Evolutionary conservation across 345 rosid species (phyloP).

Genomic region (Arabis alpina): DNA sequence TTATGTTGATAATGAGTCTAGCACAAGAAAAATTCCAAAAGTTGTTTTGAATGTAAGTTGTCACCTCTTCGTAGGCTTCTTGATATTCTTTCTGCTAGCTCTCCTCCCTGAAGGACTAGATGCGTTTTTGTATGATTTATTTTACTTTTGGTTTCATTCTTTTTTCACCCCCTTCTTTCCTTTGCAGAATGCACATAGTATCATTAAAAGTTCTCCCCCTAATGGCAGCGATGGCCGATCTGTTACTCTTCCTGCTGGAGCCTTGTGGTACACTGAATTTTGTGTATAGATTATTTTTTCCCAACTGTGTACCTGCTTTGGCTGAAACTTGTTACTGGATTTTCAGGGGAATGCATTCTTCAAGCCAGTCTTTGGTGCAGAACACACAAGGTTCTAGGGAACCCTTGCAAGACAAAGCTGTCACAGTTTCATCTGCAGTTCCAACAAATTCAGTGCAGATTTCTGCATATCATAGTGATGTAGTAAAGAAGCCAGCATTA

Average conservation of each 20-base stretch:
- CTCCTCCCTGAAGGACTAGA: too few species aligned
- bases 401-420: constrained; percentile 55
- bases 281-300: background rate
- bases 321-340: constrained; percentile 27
- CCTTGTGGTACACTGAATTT: constrained; percentile 68
- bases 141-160: constrained; percentile 15
- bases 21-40: constrained; percentile 56
- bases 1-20: constrained; percentile 52
- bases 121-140: constrained; percentile 10
- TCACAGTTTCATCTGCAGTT: constrained; percentile 45
- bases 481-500: constrained; percentile 43
- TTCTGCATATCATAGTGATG: constrained; percentile 39
- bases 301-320: background rate
- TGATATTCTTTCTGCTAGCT: constrained; percentile 15
- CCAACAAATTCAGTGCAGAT: constrained; percentile 42
- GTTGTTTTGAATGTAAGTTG: constrained; percentile 64
- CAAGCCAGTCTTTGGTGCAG: constrained; percentile 50
- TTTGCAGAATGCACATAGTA: constrained; percentile 50
- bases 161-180: background rate
- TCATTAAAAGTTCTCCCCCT: constrained; percentile 59
- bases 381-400: constrained; percentile 55
- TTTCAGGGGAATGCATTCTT: constrained; percentile 69
- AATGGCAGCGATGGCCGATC: constrained; percentile 63
- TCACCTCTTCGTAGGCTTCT: constrained; percentile 10
- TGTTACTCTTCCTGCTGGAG: constrained; percentile 80